Evolutionary conservation across 2,329 filamentous ascomycete species (phyloP).

Genomic region (Fusarium algeriense): DNA sequence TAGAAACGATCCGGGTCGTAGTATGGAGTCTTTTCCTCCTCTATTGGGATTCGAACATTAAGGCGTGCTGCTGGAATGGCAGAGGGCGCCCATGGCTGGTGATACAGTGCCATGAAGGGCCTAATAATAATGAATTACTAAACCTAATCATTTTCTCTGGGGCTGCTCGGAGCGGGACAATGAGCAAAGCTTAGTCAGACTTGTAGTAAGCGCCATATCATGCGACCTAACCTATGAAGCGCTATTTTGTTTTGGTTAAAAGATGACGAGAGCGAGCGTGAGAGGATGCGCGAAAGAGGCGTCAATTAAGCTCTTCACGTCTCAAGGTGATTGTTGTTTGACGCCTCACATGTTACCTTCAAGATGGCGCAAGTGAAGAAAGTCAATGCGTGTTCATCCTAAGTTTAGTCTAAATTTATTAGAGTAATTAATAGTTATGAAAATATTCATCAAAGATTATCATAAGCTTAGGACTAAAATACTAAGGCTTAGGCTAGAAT

Average conservation of each 20-base stretch:
- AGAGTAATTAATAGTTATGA: no score
- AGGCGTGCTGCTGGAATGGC: constrained; percentile 26
- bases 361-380: background rate
- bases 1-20: constrained; percentile 33
- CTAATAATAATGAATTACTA: no score
- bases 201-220: background rate
- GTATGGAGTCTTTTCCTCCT: constrained; percentile 37
- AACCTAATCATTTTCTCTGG: background rate
- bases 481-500: background rate
- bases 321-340: background rate
- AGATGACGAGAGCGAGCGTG: background rate
- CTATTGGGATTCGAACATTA: constrained; percentile 10
- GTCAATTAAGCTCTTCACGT: background rate
- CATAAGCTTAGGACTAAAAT: background rate
- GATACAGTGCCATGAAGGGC: background rate
- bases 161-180: accelerated
- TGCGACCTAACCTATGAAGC: background rate
- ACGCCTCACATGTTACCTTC: background rate
- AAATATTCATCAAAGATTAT: background rate
- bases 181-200: background rate
- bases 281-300: background rate
- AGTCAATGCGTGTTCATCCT: background rate
- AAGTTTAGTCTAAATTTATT: no score
- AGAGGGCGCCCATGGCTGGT: constrained; percentile 15
- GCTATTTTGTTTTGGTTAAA: background rate